These are phyloP conservation scores for Breviolum minutum DNA, from an alignment of 73 alveolate genomes.

Conservation along the genomic window DNA sequence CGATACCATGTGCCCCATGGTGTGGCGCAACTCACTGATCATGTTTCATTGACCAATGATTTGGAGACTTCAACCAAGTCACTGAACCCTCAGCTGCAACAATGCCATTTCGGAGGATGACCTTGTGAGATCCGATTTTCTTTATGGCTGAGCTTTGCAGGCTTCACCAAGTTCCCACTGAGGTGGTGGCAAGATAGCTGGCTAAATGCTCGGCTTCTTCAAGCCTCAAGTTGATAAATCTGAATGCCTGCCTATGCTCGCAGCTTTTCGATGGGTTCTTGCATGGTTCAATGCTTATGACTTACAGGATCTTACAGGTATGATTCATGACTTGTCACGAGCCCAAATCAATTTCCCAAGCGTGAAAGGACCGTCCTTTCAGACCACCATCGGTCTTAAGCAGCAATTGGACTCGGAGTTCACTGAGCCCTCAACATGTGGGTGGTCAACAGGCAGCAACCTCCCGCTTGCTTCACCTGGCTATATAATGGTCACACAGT, in stretches of 20 bases:
- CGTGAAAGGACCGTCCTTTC: neutral
- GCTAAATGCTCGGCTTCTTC: conserved; percentile 81
- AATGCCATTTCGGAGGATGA: conserved; percentile 35
- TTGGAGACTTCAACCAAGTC: neutral
- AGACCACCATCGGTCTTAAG: neutral
- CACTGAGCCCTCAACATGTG: conserved; percentile 15
- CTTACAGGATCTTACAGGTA: too few species aligned
- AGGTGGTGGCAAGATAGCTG: conserved; percentile 39
- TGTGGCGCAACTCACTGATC: too few species aligned
- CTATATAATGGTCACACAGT: neutral
- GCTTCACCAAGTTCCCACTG: neutral
- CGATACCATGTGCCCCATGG: too few species aligned
- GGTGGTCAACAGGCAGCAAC: conserved; percentile 83
- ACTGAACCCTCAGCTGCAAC: conserved; percentile 88
- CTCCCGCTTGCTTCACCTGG: conserved; percentile 84
- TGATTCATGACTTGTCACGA: too few species aligned
- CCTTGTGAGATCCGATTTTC: neutral
- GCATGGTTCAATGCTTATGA: too few species aligned
- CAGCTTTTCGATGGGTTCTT: too few species aligned
- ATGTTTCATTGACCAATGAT: neutral
- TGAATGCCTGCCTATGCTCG: too few species aligned
- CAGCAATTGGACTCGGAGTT: neutral
- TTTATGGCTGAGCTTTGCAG: neutral
- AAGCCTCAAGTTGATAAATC: neutral
- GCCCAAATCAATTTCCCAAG: too few species aligned